A percentile compares a stretch with the other conserved stretches of the same genome.
phyloP scores from a whole-genome alignment of 495 filamentous ascomycete species.

The Friedmanniomyces endolithicus region DNA sequence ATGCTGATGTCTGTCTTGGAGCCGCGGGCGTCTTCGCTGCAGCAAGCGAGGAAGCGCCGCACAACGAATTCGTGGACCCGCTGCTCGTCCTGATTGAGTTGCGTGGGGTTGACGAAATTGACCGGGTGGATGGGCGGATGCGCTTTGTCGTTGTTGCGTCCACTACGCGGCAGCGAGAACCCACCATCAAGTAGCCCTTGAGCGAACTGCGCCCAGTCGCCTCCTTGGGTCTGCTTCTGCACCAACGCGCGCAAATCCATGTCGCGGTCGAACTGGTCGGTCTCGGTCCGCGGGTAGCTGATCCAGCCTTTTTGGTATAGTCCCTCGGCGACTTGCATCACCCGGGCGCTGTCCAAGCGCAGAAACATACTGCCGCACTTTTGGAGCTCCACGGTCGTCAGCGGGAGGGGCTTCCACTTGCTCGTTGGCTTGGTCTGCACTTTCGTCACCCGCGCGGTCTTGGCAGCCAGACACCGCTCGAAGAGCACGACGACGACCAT shows the following conservation, averaged over 20 bases:
- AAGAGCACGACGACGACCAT: constrained; percentile 68
- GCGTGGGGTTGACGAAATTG: constrained; percentile 53
- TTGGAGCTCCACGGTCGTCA: constrained; percentile 97
- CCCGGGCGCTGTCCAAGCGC: constrained; percentile 67
- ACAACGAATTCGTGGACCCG: constrained; percentile 86
- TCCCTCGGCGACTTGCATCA: constrained; percentile 82
- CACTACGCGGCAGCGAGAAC: constrained; percentile 70
- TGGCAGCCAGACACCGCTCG: constrained; percentile 71
- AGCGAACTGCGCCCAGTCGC: constrained; percentile 71
- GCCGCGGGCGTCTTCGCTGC: constrained; percentile 85
- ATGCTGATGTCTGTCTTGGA: constrained; percentile 74
- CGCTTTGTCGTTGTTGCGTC: constrained; percentile 84
- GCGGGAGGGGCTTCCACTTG: constrained; percentile 83
- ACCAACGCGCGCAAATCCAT: constrained; percentile 75
- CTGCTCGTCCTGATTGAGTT: constrained; percentile 51
- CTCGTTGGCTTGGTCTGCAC: constrained; percentile 82
- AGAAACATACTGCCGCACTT: constrained; percentile 85
- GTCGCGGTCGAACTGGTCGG: constrained; percentile 83
- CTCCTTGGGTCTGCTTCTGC: constrained; percentile 68
- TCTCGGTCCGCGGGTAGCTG: constrained; percentile 93
- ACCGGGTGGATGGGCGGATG: constrained; percentile 96
- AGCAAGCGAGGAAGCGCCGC: constrained; percentile 92
- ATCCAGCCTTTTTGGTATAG: constrained; percentile 93
- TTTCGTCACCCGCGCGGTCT: constrained; percentile 64
- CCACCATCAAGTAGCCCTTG: constrained; percentile 52